phyloP scores from a whole-genome alignment of 768 basidiomycete species.

The Boletus bicolor region DNA sequence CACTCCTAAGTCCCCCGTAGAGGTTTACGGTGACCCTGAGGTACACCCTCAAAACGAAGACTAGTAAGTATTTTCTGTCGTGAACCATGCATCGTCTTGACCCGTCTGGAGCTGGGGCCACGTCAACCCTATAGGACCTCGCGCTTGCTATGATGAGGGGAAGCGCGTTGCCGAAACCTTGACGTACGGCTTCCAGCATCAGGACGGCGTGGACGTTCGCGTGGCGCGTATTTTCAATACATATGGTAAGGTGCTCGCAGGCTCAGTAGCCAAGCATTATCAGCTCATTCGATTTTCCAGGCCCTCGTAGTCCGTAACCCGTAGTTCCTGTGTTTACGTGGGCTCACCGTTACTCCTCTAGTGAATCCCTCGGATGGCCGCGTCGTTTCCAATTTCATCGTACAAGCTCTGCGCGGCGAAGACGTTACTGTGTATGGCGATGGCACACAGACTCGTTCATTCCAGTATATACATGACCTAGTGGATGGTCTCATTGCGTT shows the following conservation, averaged over 20 bases:
- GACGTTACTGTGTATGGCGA: constrained; percentile 98
- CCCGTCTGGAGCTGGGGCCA: constrained; percentile 77
- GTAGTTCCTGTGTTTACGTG: neutral
- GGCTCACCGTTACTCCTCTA: constrained; percentile 33
- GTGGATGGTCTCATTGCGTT: constrained; percentile 88
- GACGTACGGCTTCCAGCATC: constrained; percentile 93
- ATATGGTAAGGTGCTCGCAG: constrained; percentile 48
- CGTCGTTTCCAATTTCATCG: constrained; percentile 98
- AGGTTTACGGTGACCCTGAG: constrained; percentile 98
- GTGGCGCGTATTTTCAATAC: constrained; percentile 99
- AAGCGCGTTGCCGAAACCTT: constrained; percentile 98
- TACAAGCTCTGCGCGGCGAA: constrained; percentile 93
- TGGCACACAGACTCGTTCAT: constrained; percentile 89
- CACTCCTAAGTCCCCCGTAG: constrained; percentile 36
- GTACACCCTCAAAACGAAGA: constrained; percentile 97
- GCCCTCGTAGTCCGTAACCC: constrained; percentile 67
- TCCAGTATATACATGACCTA: constrained; percentile 98
- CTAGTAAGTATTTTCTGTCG: constrained; percentile 56
- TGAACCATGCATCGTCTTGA: constrained; percentile 12
- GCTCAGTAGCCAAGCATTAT: neutral
- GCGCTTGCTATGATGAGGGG: constrained; percentile 99
- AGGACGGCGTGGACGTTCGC: constrained; percentile 93
- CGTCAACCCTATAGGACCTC: constrained; percentile 97
- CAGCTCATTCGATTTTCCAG: constrained; percentile 16
- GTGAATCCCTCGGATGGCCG: constrained; percentile 98